Conservation (phyloP, 2,329 filamentous ascomycete genomes). For the Aspergillus fumigatus region DNA sequence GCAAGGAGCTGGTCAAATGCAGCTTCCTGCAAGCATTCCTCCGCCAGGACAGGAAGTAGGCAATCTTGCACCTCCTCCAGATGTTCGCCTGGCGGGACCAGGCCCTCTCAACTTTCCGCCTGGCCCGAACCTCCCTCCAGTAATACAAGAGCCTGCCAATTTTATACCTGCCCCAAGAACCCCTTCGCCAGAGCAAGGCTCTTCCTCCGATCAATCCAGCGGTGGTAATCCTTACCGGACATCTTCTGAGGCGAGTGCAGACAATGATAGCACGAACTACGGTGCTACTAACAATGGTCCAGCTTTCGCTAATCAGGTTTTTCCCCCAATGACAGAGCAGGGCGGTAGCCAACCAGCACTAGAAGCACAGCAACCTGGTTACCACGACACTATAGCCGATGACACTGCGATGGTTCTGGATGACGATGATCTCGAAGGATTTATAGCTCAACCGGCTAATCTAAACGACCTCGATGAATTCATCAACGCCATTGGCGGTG, state of each 20-base stretch:
- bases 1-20: background rate
- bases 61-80: background rate
- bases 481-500: too few relatives aligned
- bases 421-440: background rate
- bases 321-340: background rate
- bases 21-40: too few relatives aligned
- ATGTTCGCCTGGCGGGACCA: background rate
- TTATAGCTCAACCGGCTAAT: background rate
- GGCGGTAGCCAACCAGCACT: background rate
- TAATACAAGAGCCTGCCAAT: background rate
- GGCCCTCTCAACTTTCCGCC: background rate
- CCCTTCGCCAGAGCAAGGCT: background rate
- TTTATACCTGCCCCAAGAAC: background rate
- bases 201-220: background rate
- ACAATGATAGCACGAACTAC: background rate
- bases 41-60: background rate
- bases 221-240: background rate
- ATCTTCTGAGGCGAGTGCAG: background rate
- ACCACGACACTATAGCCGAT: too few relatives aligned
- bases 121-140: background rate
- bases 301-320: background rate
- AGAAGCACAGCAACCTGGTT: too few relatives aligned
- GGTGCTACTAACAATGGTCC: background rate
- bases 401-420: background rate
- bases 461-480: background rate